Conservation (phyloP, 1,284 basidiomycete species). For the Malassezia yamatoensis region DNA sequence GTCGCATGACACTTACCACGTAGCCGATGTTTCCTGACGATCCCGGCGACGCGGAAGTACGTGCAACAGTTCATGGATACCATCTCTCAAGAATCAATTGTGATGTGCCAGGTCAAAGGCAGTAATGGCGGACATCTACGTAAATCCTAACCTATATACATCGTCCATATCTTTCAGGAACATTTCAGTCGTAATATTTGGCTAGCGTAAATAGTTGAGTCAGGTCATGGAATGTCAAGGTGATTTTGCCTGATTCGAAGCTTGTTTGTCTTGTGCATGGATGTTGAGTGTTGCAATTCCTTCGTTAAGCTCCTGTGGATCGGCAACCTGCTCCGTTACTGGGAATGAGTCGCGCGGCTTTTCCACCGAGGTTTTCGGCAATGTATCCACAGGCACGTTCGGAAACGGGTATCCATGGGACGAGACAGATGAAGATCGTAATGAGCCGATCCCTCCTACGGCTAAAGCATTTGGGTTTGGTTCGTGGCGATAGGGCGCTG, state of each 20-base stretch:
- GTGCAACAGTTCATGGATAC: slow-evolving; percentile 33
- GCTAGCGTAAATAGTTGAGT: too few species aligned
- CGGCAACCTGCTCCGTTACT: too few species aligned
- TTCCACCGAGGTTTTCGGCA: not conserved
- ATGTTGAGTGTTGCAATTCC: slow-evolving; percentile 32
- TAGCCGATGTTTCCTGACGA: slow-evolving; percentile 38
- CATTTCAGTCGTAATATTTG: too few species aligned
- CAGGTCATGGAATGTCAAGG: too few species aligned
- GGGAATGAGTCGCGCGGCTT: not conserved
- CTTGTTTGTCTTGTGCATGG: not conserved
- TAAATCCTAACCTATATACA: too few species aligned
- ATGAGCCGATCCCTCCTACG: not conserved
- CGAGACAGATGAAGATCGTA: not conserved
- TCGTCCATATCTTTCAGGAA: too few species aligned
- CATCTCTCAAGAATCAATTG: not conserved
- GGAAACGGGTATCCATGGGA: not conserved
- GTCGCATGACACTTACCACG: not conserved
- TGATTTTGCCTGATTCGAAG: too few species aligned
- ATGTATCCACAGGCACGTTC: not conserved
- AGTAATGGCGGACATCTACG: not conserved
- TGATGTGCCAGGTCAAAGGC: not conserved
- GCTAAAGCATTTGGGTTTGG: not conserved
- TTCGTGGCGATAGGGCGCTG: not conserved
- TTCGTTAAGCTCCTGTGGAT: slow-evolving; percentile 26
- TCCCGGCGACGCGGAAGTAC: slow-evolving; percentile 29